Conservation (phyloP, 169 alveolate genomes). For the Amoebophrya sp. region DNA sequence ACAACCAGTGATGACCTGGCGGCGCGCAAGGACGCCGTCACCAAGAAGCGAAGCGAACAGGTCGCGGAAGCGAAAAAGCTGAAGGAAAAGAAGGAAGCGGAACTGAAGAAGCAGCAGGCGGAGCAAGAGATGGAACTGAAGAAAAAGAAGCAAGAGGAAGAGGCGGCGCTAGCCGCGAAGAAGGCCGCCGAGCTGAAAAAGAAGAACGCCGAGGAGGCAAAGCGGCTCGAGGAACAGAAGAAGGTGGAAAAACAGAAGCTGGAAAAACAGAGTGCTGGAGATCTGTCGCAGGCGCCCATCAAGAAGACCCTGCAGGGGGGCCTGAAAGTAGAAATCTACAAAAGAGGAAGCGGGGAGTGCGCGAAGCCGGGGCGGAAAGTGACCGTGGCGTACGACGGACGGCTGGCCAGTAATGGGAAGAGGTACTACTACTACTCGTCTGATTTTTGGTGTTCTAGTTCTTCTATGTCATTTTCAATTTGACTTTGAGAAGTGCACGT, state of each 20-base stretch:
- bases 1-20: neutral
- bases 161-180: neutral
- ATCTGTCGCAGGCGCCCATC: neutral
- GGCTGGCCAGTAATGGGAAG: conserved; percentile 3
- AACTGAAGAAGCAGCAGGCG: neutral
- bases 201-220: neutral
- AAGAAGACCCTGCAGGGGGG: conserved; percentile 1
- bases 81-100: neutral
- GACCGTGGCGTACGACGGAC: neutral
- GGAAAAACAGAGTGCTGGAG: neutral
- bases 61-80: neutral
- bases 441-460: too few relatives aligned
- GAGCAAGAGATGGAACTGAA: neutral
- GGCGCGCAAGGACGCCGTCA: neutral
- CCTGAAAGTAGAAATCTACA: neutral
- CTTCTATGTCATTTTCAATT: too few relatives aligned
- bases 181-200: neutral
- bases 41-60: neutral
- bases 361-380: neutral
- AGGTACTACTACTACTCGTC: neutral
- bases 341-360: neutral
- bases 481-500: too few relatives aligned
- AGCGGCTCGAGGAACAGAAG: neutral
- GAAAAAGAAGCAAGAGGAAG: neutral
- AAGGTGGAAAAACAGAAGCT: neutral